Evolutionary conservation across 305 asterid species (phyloP), one percentile per base, ranked within the genome.

Genomic region (Ajuga reptans): DNA sequence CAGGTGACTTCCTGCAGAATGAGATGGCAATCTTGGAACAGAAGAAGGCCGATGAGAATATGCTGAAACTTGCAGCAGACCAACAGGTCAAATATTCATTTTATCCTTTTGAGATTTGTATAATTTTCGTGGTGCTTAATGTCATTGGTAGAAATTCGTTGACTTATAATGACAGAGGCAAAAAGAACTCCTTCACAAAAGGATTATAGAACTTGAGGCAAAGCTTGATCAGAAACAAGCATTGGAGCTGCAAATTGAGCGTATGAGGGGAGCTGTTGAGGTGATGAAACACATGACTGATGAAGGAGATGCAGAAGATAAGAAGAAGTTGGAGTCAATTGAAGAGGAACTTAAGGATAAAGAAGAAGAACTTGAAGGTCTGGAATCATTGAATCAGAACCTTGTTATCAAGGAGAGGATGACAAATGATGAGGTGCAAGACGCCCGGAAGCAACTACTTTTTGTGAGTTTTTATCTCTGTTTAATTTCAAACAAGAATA

Each of bases 151-250:
- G 27, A 76, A 42, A 71, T 61, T 63, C 14, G 55, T 52, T 50
- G 39, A 33, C 18, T 52, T 71, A 42, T 58, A 18, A 77, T 69
- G 72, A 71, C 90, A 92, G 98, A 84, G 74, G 59, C 71, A 82
- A 77, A 92, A 92, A 77, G 93, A 89, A 73, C 72, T 46, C 36
- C 86, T 86, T 50, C 89, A 80, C 73, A 71, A 78, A 60, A 73
- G 74, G 79, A 86, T 89, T 37, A 83, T 87, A 67, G 85, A 81
- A 31, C 89, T 91, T 57, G 85, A 90, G 74, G 78, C 74, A 9
- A 75, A 85, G 63, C 92, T 90, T 72, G 93, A 92, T 70, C 86
- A 88, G 69, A 87, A 88, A 79, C 98, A 92, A 79, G 93, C 93
- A 3, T 72, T 92, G 57, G 87, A 85, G 77, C 82, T 90, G 77